Evolutionary conservation across 805 yeast genomes (phyloP), one percentile per base, ranked within the genome.

Genomic region (Ogataea corticis): DNA sequence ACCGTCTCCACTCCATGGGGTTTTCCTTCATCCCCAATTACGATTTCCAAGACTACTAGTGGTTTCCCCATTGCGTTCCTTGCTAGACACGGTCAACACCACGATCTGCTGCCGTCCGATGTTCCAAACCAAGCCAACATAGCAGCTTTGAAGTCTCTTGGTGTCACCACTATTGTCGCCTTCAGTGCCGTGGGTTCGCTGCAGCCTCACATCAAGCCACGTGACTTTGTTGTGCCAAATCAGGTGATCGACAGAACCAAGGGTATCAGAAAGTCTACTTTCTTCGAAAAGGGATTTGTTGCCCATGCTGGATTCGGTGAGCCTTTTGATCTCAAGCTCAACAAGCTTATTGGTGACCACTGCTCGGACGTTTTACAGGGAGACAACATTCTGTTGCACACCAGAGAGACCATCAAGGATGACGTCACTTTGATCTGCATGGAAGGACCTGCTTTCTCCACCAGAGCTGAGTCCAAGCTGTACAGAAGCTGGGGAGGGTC

Each of bases 361-460:
- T 73, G 74, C 34, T 58, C 61, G 10, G 82, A 81, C 40, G 75
- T 76, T 18, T 71, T 87, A 58, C 75, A 75, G 35, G 84, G 82
- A 28, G 71, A 70, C 21, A 79, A 77, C 40, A 67, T 80, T 65
- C 67, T 66, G 37, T 69, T 91, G 67, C 96, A 86, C 69, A 73
- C 88, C 42, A 83, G 80, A 65, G 69, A 65, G 44, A 71, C 88
- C 41, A 83, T 81, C 55, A 69, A 69, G 28, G 82, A 79, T 46
- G 97, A 92, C 59, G 70, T 87, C 47, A 86, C 95, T 6, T 80
- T 94, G 33, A 77, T 94, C 51, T 94, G 99, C 67, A 94, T 94
- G 99, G 99, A 92, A 69, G 99, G 99, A 34, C 99, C 99, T 3
- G 96, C 94, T 40, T 94, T 94, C 68, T 84, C 95, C 31, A 94